These are phyloP conservation scores for Podila minutissima DNA, from an alignment of 192 early-diverging fungal species.

Conservation along the genomic window DNA sequence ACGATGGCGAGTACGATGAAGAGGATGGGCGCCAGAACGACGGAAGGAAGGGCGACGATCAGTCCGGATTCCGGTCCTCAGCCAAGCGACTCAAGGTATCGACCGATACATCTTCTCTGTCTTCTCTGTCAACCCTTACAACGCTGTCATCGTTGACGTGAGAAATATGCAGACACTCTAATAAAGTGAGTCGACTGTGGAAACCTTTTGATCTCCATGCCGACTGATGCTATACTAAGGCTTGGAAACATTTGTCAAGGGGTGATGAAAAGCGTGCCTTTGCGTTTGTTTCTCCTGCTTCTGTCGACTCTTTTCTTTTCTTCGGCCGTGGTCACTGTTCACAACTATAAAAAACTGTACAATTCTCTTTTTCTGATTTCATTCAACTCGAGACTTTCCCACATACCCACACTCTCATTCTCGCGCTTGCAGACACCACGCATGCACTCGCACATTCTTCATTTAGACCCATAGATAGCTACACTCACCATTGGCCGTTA, in stretches of 20 bases:
- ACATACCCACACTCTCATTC: background rate
- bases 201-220: no score
- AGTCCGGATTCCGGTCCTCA: constrained; percentile 9
- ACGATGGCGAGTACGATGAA: constrained; percentile 7
- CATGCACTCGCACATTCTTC: background rate
- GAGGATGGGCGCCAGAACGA: constrained; percentile 8
- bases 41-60: background rate
- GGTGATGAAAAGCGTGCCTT: background rate
- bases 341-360: no score
- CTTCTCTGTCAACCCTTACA: constrained; percentile 31
- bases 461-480: background rate
- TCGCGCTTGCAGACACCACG: background rate
- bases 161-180: background rate
- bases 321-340: background rate
- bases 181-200: no score
- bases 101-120: constrained; percentile 33
- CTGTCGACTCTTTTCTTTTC: background rate
- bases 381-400: background rate
- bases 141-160: constrained; percentile 34
- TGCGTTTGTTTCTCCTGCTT: background rate
- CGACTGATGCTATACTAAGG: no score
- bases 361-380: background rate
- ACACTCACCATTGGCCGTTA: background rate
- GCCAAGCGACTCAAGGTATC: constrained; percentile 42
- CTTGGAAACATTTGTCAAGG: no score